Percentiles rank a stretch among this genome's conserved stretches.
phyloP scores from a whole-genome alignment of 2,329 filamentous ascomycete genomes.

The Sporothrix protearum region DNA sequence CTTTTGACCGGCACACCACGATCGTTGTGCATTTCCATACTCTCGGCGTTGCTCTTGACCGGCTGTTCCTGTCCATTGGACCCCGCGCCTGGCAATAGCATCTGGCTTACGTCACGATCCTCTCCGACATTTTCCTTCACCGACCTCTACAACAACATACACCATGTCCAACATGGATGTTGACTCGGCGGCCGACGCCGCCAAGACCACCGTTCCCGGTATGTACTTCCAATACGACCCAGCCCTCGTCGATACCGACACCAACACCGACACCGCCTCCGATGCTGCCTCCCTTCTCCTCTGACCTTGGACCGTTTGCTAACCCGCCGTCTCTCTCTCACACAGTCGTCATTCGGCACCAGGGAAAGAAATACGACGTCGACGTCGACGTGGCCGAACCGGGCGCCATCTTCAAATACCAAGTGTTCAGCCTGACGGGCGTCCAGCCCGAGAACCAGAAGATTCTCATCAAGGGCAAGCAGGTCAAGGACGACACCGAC shows the following conservation, averaged over 20 bases:
- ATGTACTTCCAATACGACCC: background rate
- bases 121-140: background rate
- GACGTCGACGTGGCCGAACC: conserved; percentile 80
- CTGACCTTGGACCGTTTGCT: too few relatives aligned
- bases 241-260: background rate
- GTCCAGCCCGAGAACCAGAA: conserved; percentile 97
- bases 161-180: conserved; percentile 25
- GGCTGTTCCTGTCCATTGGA: background rate
- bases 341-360: conserved; percentile 91
- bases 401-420: conserved; percentile 92
- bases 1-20: background rate
- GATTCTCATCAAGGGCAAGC: conserved; percentile 87
- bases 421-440: conserved; percentile 90
- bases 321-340: background rate
- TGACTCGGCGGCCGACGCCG: conserved; percentile 16
- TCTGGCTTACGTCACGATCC: background rate
- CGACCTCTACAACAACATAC: background rate
- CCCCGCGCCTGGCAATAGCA: background rate
- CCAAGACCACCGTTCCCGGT: conserved; percentile 18
- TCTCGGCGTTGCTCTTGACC: background rate
- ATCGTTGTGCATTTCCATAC: background rate
- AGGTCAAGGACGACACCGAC: conserved; percentile 91
- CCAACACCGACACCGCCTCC: too few relatives aligned
- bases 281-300: too few relatives aligned
- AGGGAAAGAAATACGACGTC: conserved; percentile 91